Evolutionary conservation across 108 stramenopile genomes (phyloP).

Genomic region (Cyclotella baltica): DNA sequence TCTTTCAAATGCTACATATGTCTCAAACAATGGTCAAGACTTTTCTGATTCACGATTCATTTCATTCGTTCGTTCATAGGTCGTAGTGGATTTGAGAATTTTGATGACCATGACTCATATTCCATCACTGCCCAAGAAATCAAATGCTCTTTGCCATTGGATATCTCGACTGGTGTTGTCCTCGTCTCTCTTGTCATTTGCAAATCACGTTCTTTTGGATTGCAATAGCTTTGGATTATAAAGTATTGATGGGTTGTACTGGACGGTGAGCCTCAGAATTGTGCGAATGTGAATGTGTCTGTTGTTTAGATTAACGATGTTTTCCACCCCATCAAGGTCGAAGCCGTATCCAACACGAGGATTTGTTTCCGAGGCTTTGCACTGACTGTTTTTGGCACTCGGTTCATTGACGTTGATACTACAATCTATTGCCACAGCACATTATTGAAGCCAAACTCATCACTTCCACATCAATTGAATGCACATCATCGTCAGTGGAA

Average conservation of each 20-base stretch:
- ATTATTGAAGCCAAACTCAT: constrained; percentile 35
- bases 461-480: constrained; percentile 40
- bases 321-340: no score
- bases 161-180: constrained; percentile 5
- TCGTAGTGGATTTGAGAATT: constrained; percentile 31
- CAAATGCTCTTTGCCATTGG: constrained; percentile 30
- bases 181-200: constrained; percentile 24
- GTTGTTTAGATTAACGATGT: no score
- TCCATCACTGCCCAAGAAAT: constrained; percentile 26
- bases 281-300: no score
- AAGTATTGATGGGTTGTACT: no score
- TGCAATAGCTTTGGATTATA: no score
- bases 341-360: constrained; percentile 42
- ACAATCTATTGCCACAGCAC: constrained; percentile 31
- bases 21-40: constrained; percentile 48
- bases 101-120: constrained; percentile 16
- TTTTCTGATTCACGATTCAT: constrained; percentile 26
- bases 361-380: constrained; percentile 38
- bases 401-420: constrained; percentile 45
- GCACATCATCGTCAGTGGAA: constrained; percentile 30
- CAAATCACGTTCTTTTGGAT: no score
- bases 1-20: constrained; percentile 21
- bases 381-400: constrained; percentile 46
- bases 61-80: constrained; percentile 22
- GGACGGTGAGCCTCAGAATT: no score